Percentiles rank a stretch among this genome's conserved stretches.
phyloP scores from a whole-genome alignment of 495 filamentous ascomycete species.

The Tuber aestivum region DNA sequence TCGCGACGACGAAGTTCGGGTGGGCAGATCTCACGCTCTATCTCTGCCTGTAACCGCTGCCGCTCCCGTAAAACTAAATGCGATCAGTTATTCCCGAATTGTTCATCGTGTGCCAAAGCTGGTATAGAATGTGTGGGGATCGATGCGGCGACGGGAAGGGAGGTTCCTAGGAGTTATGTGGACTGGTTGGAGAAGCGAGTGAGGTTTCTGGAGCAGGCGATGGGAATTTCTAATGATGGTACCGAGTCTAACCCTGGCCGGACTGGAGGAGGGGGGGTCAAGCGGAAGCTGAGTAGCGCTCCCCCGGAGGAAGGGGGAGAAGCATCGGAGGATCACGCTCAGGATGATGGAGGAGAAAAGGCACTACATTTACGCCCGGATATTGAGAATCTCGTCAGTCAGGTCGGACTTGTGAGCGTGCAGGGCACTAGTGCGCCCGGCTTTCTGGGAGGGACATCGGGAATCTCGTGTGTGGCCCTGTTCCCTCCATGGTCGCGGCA shows the following conservation, averaged over 20 bases:
- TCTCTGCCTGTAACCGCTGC: constrained; percentile 51
- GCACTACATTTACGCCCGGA: constrained; percentile 38
- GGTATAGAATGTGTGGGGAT: constrained; percentile 49
- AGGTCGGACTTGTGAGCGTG: constrained; percentile 41
- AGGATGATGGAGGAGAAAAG: constrained; percentile 14
- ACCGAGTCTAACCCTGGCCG: constrained; percentile 33
- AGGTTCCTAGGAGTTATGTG: constrained; percentile 45
- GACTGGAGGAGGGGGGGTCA: constrained; percentile 31
- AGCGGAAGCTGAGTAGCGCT: constrained; percentile 21
- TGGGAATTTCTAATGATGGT: constrained; percentile 32
- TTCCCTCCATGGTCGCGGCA: background rate
- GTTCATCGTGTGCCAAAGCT: constrained; percentile 51
- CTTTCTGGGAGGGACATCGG: constrained; percentile 37
- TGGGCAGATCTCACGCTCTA: constrained; percentile 37
- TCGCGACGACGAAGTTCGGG: constrained; percentile 27
- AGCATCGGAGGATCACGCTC: background rate
- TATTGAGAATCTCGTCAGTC: constrained; percentile 41
- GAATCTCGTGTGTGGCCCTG: constrained; percentile 37
- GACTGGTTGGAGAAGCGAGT: constrained; percentile 53
- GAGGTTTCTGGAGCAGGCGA: constrained; percentile 49
- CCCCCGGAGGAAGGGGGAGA: constrained; percentile 9
- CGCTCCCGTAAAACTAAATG: constrained; percentile 54
- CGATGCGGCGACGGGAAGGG: constrained; percentile 39
- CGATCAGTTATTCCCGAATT: constrained; percentile 53
- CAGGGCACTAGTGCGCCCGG: constrained; percentile 40